Evolutionary conservation across 2,329 filamentous ascomycete genomes (phyloP), one percentile per base, ranked within the genome.

Genomic region (Aspergillaceae sp.): DNA sequence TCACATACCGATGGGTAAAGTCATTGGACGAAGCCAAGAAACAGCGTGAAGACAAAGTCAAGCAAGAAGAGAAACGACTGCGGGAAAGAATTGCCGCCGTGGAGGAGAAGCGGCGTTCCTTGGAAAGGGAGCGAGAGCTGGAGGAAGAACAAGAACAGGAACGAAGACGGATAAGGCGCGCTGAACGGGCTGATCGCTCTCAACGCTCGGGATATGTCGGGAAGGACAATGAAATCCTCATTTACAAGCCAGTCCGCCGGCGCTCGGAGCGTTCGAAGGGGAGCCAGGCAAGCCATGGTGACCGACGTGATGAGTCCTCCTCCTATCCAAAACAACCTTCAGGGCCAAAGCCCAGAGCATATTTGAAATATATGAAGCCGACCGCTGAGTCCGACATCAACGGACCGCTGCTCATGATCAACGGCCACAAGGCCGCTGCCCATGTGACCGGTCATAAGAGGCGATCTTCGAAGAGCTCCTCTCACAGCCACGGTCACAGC

Each of bases 351-450:
- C 60, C 56, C 33, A 56, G 59, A 40, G 57, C 59, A 35, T 64
- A 64, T 49, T 48, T 66, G 33, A 59, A 61, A 29, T 69, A 64
- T 45, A 64, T 70, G 56, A 29, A 19, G 9, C 63, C 61, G 10
- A 61, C 60, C 10, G 70, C 65, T n/a, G 60, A 68, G 37, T 69
- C 67, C 4, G 63, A 70, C 63, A 11, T 19, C 2, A 62, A 64
- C 29, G 62, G 59, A 1, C 67, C 63, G n/a, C 55, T 69, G 10
- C 56, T 71, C 33, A 64, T 60, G 43, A 51, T 71, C 11, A 69
- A 69, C 45, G 57, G 58, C 37, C 48, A 52, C 44, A 65, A 64
- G 47, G 62, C 59, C 36, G 53, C 59, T 28, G 59, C 55, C 29
- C 60, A 60, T 29, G 56, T 58, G 36, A 48, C 55, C 34, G 62